phyloP scores from a whole-genome alignment of 192 early-diverging fungal species.

The Diversispora epigaea region DNA sequence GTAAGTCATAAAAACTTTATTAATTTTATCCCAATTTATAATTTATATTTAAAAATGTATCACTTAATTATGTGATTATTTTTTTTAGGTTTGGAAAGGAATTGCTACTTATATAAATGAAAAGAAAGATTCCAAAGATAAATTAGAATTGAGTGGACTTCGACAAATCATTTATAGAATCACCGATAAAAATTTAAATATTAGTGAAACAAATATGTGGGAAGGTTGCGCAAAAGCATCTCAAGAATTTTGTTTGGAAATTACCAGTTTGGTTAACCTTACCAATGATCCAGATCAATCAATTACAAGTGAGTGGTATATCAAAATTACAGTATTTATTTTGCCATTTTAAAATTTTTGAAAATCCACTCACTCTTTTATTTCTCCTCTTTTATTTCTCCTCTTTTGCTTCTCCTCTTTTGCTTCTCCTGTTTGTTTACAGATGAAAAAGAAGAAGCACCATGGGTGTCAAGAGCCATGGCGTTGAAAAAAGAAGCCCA shows the following conservation, averaged over 20 bases:
- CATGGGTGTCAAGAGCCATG: conserved; percentile 80
- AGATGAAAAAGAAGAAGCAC: conserved; percentile 56
- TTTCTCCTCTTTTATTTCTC: background rate
- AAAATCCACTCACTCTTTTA: background rate
- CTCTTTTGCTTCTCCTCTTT: background rate
- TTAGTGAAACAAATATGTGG: conserved; percentile 61
- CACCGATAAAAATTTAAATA: conserved; percentile 57
- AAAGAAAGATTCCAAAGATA: conserved; percentile 47
- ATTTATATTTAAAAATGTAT: too few species aligned
- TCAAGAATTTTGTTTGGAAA: conserved; percentile 47
- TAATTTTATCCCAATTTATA: background rate
- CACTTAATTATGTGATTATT: background rate
- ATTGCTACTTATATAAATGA: conserved; percentile 47
- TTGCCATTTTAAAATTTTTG: background rate
- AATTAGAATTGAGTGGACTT: conserved; percentile 41
- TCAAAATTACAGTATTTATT: background rate
- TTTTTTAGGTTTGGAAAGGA: conserved; percentile 36
- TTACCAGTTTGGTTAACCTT: conserved; percentile 48
- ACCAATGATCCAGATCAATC: conserved; percentile 48
- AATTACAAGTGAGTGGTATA: too few species aligned
- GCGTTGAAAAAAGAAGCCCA: conserved; percentile 78
- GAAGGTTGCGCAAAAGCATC: conserved; percentile 57
- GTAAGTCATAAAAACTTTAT: conserved; percentile 35
- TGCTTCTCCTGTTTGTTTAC: background rate
- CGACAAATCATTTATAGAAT: conserved; percentile 58